Conservation (phyloP, 306 rosid species). For the Fragaria ananassa region DNA sequence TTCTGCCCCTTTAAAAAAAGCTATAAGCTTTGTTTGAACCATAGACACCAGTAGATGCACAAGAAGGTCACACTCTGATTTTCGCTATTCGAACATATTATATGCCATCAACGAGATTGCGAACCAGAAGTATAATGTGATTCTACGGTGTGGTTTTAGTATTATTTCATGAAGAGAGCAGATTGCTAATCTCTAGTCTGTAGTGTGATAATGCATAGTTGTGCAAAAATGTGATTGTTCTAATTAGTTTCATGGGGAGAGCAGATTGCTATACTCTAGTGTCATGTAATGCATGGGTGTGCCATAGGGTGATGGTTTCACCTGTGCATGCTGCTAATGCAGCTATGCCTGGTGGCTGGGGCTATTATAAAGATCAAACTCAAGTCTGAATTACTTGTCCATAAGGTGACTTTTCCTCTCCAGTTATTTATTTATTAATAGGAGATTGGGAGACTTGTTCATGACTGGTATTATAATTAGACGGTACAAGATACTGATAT, state of each 20-base stretch:
- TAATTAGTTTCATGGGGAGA: neutral
- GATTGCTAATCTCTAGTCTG: neutral
- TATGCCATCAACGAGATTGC: neutral
- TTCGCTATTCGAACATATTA: neutral
- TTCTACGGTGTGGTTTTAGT: neutral
- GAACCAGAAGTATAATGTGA: neutral
- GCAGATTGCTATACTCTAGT: neutral
- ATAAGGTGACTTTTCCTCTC: neutral
- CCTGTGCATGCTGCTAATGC: neutral
- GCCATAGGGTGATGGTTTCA: neutral
- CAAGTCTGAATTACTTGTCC: neutral
- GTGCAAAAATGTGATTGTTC: neutral
- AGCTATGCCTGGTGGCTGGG: neutral
- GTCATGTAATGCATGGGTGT: slow-evolving; percentile 2
- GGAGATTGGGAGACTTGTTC: neutral
- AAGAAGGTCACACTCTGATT: neutral
- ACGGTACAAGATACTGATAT: neutral
- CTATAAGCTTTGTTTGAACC: neutral
- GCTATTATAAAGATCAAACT: neutral
- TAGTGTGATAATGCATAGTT: neutral
- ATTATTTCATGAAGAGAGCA: neutral
- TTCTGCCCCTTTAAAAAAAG: neutral
- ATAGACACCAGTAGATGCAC: neutral
- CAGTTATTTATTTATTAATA: neutral
- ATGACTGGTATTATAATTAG: neutral